Evolutionary conservation across 2,329 filamentous ascomycete genomes (phyloP).

Genomic region (Fusarium vanettenii): DNA sequence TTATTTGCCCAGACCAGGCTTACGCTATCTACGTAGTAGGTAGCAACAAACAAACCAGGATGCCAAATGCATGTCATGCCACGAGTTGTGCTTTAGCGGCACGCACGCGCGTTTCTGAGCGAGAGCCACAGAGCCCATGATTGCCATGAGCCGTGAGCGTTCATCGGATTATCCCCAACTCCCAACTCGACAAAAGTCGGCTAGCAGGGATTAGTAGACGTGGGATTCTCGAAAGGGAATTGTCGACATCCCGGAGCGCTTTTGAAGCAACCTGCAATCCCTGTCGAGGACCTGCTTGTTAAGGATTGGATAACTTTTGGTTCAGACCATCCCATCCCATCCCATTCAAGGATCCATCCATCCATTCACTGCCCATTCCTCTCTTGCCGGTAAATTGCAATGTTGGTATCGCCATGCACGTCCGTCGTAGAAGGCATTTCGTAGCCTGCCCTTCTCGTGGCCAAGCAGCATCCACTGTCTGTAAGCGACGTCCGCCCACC

Average conservation of each 20-base stretch:
- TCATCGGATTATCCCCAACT: conserved; percentile 18
- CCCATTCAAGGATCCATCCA: not conserved
- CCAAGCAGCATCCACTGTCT: not conserved
- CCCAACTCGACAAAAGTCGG: not conserved
- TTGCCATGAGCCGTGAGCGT: conserved; percentile 18
- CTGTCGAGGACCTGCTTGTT: conserved; percentile 3
- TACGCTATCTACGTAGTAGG: not conserved
- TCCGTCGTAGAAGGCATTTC: not conserved
- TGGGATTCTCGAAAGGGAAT: conserved; percentile 29
- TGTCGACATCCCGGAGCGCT: conserved; percentile 25
- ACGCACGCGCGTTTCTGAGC: conserved; percentile 4
- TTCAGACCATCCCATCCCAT: not conserved
- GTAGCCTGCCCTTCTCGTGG: not conserved
- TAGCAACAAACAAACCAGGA: not conserved
- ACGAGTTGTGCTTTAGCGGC: conserved; percentile 8
- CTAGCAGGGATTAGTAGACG: conserved; percentile 13
- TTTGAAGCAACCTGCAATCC: conserved; percentile 6
- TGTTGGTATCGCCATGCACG: not conserved
- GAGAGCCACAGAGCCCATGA: not conserved
- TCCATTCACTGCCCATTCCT: not conserved
- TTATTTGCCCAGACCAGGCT: not conserved
- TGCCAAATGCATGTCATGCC: conserved; percentile 18
- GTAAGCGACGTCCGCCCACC: not conserved
- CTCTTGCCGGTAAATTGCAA: not conserved
- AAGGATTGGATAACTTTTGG: not conserved